Percentiles rank a stretch among this genome's conserved stretches.
phyloP scores from a whole-genome alignment of 2,329 filamentous ascomycete genomes.

The Talaromyces sp. region DNA sequence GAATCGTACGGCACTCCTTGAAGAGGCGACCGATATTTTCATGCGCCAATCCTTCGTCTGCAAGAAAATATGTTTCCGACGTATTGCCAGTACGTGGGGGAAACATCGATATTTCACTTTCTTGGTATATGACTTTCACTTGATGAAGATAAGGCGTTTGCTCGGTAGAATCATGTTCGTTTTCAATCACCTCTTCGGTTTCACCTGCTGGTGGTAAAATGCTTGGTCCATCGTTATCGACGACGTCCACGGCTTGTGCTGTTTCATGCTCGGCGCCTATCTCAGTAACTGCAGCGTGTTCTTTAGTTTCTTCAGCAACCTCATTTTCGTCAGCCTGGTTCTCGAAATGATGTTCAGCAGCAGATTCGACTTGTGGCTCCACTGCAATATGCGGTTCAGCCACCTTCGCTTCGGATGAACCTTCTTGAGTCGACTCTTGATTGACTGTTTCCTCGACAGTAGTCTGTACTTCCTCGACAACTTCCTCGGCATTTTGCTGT shows the following conservation, averaged over 20 bases:
- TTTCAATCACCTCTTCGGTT: slow-evolving; percentile 18
- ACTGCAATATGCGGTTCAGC: neutral
- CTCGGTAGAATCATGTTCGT: slow-evolving; percentile 9
- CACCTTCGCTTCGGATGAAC: neutral
- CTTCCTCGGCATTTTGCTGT: neutral
- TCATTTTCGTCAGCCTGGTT: neutral
- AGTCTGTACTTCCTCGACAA: neutral
- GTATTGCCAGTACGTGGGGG: slow-evolving; percentile 53
- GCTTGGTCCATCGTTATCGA: neutral
- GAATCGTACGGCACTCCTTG: slow-evolving; percentile 52
- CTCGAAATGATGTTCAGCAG: neutral
- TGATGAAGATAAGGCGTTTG: slow-evolving; percentile 36
- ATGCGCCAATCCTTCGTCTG: slow-evolving; percentile 54
- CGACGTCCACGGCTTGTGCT: neutral
- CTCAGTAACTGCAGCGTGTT: neutral
- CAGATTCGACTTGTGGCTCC: neutral
- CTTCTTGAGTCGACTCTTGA: neutral
- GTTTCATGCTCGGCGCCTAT: neutral
- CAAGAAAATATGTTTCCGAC: slow-evolving; percentile 55
- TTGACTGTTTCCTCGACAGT: neutral
- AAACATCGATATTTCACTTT: slow-evolving; percentile 57
- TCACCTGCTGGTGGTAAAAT: slow-evolving; percentile 18
- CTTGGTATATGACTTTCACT: slow-evolving; percentile 55
- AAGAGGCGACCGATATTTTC: slow-evolving; percentile 56
- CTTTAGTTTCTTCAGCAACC: neutral